Conservation (phyloP, 768 basidiomycete species). For the Naganishia randhawae region DNA sequence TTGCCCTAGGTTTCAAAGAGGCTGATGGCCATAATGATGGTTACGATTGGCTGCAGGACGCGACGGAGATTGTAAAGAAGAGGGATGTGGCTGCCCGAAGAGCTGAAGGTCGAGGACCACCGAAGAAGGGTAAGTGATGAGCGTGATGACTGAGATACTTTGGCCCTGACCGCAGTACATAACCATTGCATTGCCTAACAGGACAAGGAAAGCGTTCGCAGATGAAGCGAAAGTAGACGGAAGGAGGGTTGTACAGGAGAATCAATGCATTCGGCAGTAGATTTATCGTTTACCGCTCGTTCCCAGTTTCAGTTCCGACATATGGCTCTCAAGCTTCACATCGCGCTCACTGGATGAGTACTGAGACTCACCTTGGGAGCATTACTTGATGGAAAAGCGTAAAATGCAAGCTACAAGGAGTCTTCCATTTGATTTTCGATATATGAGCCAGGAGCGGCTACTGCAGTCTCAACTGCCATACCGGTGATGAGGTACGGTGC, state of each 20-base stretch:
- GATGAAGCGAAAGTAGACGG: conserved; percentile 16
- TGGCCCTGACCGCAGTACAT: neutral
- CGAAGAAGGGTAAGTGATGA: conserved; percentile 44
- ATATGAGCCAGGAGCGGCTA: no score
- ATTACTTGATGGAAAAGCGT: no score
- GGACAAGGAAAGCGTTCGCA: conserved; percentile 24
- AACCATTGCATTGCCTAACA: neutral
- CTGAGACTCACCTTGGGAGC: no score
- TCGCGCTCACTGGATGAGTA: no score
- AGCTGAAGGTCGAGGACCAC: conserved; percentile 41
- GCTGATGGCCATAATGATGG: conserved; percentile 27
- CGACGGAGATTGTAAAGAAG: conserved; percentile 35
- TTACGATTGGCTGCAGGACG: conserved; percentile 45
- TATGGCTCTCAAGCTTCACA: neutral
- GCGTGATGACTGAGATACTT: neutral
- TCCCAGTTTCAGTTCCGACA: neutral
- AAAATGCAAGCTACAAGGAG: no score
- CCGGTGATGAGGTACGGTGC: no score
- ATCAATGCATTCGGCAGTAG: neutral
- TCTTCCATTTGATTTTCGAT: no score
- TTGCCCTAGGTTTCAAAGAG: conserved; percentile 32
- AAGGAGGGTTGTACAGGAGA: neutral
- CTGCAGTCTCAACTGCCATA: no score
- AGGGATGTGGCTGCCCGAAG: conserved; percentile 37
- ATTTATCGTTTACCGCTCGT: neutral